Conservation (phyloP, 2,329 filamentous ascomycete species). For the Zymoseptoria crescenta region DNA sequence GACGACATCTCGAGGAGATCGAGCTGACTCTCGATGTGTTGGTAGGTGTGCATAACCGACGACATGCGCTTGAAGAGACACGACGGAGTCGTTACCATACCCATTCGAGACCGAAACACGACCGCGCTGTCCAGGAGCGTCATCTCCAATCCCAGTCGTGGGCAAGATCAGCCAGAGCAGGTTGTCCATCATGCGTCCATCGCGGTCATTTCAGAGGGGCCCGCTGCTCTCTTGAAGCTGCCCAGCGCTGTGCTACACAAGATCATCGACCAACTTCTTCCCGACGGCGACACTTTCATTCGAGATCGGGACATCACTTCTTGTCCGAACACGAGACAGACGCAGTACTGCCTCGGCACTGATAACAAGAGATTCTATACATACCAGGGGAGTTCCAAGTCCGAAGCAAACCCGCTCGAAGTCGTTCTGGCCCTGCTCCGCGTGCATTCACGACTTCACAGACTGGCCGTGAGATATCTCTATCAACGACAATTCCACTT, state of each 20-base stretch:
- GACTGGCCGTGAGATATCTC: slow-evolving; percentile 2
- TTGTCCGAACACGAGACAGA: slow-evolving; percentile 3
- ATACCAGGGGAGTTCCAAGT: slow-evolving; percentile 5
- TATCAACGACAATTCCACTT: slow-evolving; percentile 5
- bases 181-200: slow-evolving; percentile 1
- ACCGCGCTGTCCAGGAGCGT: background rate
- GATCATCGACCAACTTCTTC: slow-evolving; percentile 5
- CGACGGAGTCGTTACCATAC: background rate
- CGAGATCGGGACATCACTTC: background rate
- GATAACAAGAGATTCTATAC: background rate
- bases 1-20: background rate
- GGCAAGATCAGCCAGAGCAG: slow-evolving; percentile 2
- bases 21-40: background rate
- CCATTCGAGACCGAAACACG: background rate
- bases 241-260: slow-evolving; percentile 1
- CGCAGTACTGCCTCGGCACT: slow-evolving; percentile 3
- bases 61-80: background rate
- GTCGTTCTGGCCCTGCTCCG: slow-evolving; percentile 4
- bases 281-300: background rate
- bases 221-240: background rate
- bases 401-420: background rate
- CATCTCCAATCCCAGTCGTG: background rate
- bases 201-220: background rate
- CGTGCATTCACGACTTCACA: slow-evolving; percentile 4
- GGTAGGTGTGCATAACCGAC: background rate